Conservation (phyloP, 116 monocot species). For the Phalaenopsis hybrid region DNA sequence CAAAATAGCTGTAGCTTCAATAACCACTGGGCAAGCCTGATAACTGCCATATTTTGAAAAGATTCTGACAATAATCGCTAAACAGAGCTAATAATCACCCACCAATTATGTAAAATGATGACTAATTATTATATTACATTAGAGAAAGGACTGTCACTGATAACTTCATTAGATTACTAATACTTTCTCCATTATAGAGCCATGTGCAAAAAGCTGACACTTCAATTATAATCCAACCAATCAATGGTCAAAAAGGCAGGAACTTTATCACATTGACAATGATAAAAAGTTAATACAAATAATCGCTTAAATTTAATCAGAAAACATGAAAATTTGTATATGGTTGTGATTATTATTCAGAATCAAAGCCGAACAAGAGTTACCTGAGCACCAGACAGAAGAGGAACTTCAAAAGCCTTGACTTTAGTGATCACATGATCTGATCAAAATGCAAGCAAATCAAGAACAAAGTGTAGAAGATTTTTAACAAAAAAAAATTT, state of each 20-base stretch:
- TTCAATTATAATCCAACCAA: slow-evolving; percentile 4
- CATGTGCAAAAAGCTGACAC: neutral
- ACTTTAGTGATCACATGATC: slow-evolving; percentile 2
- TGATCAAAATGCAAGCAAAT: slow-evolving; percentile 8
- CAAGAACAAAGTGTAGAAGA: neutral
- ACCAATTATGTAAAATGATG: too few species aligned
- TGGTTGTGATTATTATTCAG: neutral
- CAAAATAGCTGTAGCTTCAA: too few species aligned
- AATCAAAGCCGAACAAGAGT: neutral
- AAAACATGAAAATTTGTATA: too few species aligned
- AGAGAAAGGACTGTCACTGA: neutral
- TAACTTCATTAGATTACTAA: neutral
- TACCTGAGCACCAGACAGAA: slow-evolving; percentile 20
- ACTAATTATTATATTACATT: too few species aligned
- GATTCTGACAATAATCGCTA: too few species aligned
- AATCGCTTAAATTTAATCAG: neutral
- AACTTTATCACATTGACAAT: neutral
- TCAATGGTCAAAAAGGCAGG: neutral
- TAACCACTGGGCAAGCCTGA: too few species aligned
- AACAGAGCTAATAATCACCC: too few species aligned
- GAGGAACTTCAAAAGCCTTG: slow-evolving; percentile 13
- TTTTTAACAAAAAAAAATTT: neutral
- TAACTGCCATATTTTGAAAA: too few species aligned
- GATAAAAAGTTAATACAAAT: neutral
- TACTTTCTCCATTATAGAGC: neutral